Evolutionary conservation across 2,329 filamentous ascomycete genomes (phyloP).

Genomic region (Paraconiothyrium sp.): DNA sequence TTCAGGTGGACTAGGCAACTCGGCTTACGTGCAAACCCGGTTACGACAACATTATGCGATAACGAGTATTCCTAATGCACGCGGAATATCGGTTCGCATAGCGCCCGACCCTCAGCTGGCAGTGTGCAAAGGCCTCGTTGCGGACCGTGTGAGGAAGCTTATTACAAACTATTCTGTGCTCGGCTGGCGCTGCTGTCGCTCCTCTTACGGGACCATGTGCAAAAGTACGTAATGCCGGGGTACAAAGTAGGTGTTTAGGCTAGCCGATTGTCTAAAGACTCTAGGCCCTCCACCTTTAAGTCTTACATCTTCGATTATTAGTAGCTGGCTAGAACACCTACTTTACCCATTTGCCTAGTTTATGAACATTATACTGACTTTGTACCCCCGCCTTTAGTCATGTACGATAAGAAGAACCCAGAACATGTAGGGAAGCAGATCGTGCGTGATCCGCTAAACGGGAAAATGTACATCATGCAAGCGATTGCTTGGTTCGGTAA

Average conservation of each 20-base stretch:
- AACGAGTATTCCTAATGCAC: constrained; percentile 34
- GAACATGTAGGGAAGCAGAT: constrained; percentile 37
- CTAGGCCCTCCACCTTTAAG: too few species aligned
- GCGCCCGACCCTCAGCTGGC: constrained; percentile 64
- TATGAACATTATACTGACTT: too few species aligned
- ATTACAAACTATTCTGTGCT: constrained; percentile 56
- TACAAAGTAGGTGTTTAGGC: too few species aligned
- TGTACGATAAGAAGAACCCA: constrained; percentile 46
- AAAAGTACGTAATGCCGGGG: constrained; percentile 33
- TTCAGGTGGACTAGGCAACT: constrained; percentile 56
- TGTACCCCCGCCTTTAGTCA: too few species aligned
- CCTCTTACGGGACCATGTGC: constrained; percentile 50
- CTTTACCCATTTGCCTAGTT: too few species aligned
- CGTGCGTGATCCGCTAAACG: constrained; percentile 42
- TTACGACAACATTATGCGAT: constrained; percentile 47
- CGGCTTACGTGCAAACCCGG: constrained; percentile 51
- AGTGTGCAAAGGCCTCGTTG: constrained; percentile 63
- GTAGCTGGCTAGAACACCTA: too few species aligned
- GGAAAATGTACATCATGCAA: constrained; percentile 47
- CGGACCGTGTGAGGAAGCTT: constrained; percentile 61
- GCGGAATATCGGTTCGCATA: constrained; percentile 41
- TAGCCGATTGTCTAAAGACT: too few species aligned
- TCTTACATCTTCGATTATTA: too few species aligned
- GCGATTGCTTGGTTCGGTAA: constrained; percentile 49
- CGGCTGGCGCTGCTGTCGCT: constrained; percentile 49